Conservation (phyloP, 139 green algal species). For the Closterium sp. region DNA sequence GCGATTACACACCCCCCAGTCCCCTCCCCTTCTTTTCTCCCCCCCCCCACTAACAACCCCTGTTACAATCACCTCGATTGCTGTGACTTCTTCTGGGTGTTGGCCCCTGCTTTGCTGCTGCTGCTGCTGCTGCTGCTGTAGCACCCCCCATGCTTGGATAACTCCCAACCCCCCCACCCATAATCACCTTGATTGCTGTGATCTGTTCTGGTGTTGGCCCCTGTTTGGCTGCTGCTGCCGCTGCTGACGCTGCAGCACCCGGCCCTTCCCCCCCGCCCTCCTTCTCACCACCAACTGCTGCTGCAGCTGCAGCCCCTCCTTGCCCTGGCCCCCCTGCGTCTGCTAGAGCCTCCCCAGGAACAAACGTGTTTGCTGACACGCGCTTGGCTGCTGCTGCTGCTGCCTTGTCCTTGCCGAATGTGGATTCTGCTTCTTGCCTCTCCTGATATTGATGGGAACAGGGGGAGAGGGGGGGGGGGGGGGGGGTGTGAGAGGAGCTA, state of each 20-base stretch:
- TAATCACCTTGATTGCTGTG: constrained; percentile 42
- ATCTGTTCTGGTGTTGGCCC: constrained; percentile 45
- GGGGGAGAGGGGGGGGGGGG: too few species aligned
- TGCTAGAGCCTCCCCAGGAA: constrained; percentile 28
- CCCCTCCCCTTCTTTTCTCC: too few species aligned
- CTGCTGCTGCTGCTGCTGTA: too few species aligned
- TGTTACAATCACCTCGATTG: too few species aligned
- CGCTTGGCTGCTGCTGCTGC: constrained; percentile 14
- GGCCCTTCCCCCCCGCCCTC: neutral
- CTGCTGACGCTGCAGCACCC: neutral
- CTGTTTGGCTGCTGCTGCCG: neutral
- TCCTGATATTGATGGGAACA: too few species aligned
- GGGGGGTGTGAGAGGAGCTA: too few species aligned
- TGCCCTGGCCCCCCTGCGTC: neutral
- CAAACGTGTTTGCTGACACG: constrained; percentile 40
- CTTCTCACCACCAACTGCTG: neutral
- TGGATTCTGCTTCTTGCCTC: constrained; percentile 32
- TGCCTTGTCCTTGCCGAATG: constrained; percentile 26
- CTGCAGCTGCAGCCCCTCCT: constrained; percentile 1
- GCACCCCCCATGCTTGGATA: too few species aligned
- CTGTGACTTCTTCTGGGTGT: too few species aligned
- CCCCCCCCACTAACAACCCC: too few species aligned
- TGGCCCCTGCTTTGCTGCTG: too few species aligned
- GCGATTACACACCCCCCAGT: too few species aligned
- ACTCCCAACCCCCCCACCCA: too few species aligned